phyloP scores from a whole-genome alignment of 2,329 filamentous ascomycete genomes.

The Endothia cerciana region DNA sequence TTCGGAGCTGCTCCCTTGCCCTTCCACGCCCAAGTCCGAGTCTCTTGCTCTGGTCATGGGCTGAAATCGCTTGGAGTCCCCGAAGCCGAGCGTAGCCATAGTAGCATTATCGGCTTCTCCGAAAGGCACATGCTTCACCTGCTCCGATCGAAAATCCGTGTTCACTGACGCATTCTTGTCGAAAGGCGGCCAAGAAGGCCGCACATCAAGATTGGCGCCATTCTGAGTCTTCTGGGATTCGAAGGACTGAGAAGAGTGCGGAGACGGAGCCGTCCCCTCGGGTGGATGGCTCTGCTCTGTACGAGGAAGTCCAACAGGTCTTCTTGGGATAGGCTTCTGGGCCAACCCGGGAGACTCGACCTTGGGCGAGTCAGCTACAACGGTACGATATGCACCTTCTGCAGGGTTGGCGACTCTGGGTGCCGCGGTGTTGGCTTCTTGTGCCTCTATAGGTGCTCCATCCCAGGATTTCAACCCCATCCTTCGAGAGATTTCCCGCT shows the following conservation, averaged over 20 bases:
- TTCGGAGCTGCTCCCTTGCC: neutral
- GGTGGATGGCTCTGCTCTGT: neutral
- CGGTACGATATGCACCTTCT: neutral
- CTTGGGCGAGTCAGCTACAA: neutral
- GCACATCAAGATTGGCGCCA: neutral
- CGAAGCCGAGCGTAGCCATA: too few species aligned
- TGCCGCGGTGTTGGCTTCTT: neutral
- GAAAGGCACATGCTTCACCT: neutral
- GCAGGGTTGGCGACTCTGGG: neutral
- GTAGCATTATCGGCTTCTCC: too few species aligned
- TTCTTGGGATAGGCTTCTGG: neutral
- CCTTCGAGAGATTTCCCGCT: neutral
- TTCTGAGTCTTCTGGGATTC: neutral
- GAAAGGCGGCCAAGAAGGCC: conserved; percentile 9
- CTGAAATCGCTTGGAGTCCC: neutral
- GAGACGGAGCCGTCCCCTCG: neutral
- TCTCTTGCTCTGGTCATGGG: neutral
- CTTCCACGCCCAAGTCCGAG: neutral
- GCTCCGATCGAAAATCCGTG: neutral
- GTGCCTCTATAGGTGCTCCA: neutral
- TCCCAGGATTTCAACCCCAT: neutral
- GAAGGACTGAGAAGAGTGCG: neutral
- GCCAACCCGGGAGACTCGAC: neutral
- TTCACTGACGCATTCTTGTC: neutral
- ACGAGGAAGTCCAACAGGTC: neutral